Conservation (phyloP, 2,329 filamentous ascomycete species). For the Bipolaris victoriae region DNA sequence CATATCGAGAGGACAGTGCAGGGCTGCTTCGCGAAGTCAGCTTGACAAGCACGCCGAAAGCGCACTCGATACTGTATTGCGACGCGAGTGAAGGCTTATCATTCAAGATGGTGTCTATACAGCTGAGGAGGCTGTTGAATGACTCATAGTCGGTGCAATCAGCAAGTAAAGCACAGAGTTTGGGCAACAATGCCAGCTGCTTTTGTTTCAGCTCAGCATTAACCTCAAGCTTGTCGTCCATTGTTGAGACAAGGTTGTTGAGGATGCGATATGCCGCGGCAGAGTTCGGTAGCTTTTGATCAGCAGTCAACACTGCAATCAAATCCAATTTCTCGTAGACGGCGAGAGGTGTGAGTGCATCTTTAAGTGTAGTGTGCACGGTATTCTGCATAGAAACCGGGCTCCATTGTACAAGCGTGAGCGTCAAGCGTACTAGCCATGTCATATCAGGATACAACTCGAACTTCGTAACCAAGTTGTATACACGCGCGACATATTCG, state of each 20-base stretch:
- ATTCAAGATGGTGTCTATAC: conserved; percentile 54
- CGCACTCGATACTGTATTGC: conserved; percentile 53
- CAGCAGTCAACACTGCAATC: conserved; percentile 21
- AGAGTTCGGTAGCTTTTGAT: conserved; percentile 11
- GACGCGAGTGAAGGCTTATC: conserved; percentile 49
- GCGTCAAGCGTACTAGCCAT: conserved; percentile 34
- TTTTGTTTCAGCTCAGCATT: conserved; percentile 32
- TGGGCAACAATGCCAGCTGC: conserved; percentile 38
- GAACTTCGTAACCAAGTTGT: conserved; percentile 32
- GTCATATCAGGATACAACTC: conserved; percentile 28
- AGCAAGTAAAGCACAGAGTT: conserved; percentile 30
- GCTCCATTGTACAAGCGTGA: conserved; percentile 25
- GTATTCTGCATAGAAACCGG: conserved; percentile 18
- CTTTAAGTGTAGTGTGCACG: conserved; percentile 20
- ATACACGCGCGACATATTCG: conserved; percentile 29
- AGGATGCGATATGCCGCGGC: conserved; percentile 32
- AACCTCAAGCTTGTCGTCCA: conserved; percentile 34
- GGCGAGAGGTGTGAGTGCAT: conserved; percentile 23
- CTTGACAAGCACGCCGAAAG: conserved; percentile 46
- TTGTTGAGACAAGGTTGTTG: conserved; percentile 33
- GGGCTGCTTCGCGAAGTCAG: conserved; percentile 43
- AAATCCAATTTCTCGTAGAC: conserved; percentile 31
- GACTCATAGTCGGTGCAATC: conserved; percentile 62
- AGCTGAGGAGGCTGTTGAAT: conserved; percentile 58
- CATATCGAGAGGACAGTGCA: conserved; percentile 29